Evolutionary conservation across 371 early-diverging fungal species (phyloP), one percentile per base, ranked within the genome.

Genomic region (Mycotypha africana): DNA sequence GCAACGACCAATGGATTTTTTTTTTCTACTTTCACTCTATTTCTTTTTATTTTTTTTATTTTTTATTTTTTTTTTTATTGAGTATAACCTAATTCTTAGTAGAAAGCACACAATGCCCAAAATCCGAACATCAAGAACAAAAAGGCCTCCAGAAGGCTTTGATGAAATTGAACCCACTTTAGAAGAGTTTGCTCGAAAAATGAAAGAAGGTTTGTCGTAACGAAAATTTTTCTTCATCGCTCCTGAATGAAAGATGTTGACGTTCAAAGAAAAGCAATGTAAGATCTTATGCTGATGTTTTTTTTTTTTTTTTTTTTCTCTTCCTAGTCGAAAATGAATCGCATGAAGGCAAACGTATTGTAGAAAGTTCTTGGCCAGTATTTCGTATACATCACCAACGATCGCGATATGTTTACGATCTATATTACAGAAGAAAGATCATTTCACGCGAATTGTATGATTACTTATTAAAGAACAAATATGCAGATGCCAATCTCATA

Each of bases 361-460:
- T 84, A 7, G 97, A 97, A 73, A 76, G 94, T 20, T 53, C 86
- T 20, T 98, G 99, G 99, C 87, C 92, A 14, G 91, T 98, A 26
- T 95, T 97, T 66, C 86, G 93, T 28, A 74, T 98, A n/a, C 95
- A 98, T 62, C 96, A 98, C 63, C 93, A 97, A 62, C 86, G 99
- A 39, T 88, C 96, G 19, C 85, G 97, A 30, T 96, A 96, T 75
- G 79, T 98, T 30, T 98, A 88, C 57, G 98, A 98, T 52, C 66
- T 97, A 40, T 97, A 82, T 61, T 93, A 94, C 67, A 92, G 91
- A 65, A 88, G 95, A 45, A 85, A 92, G 55, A 89, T 92, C 16
- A 98, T 99, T 42, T 86, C 92, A 25, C 80, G 84, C 48, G 91
- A 90, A 46, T 64, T 98, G 20, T 98, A 95, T 62, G 91, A 94